These are phyloP conservation scores for Rubroboletus pulcherrimus DNA, from an alignment of 768 basidiomycete species.

Conservation along the genomic window DNA sequence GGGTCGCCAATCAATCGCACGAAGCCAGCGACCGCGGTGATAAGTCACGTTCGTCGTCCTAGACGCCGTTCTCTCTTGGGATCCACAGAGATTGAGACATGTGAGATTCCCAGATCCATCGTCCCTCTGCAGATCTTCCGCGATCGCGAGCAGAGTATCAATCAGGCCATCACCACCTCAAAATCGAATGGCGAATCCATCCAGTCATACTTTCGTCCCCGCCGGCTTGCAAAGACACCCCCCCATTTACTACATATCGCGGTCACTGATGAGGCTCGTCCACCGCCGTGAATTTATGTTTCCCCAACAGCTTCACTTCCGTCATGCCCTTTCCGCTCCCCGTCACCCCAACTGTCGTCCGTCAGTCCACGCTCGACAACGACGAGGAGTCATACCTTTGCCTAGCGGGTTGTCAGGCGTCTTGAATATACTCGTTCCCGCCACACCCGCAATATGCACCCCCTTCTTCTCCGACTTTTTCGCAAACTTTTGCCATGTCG, in stretches of 20 bases:
- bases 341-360: slow-evolving; percentile 74
- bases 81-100: too few species aligned
- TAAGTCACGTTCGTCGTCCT: too few species aligned
- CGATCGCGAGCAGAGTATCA: too few species aligned
- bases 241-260: too few species aligned
- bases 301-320: slow-evolving; percentile 58
- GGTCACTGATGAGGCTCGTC: slow-evolving; percentile 40
- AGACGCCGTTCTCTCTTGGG: too few species aligned
- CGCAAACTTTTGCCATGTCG: slow-evolving; percentile 91
- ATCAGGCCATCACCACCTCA: too few species aligned
- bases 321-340: slow-evolving; percentile 91
- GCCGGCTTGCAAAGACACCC: too few species aligned
- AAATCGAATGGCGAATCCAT: too few species aligned
- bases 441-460: slow-evolving; percentile 81
- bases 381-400: slow-evolving; percentile 52
- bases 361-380: slow-evolving; percentile 14
- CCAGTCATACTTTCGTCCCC: too few species aligned
- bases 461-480: slow-evolving; percentile 95
- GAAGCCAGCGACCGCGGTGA: too few species aligned
- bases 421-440: slow-evolving; percentile 91
- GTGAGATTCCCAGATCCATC: slow-evolving; percentile 19
- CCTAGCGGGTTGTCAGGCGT: slow-evolving; percentile 90
- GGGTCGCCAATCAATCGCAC: too few species aligned
- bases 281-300: slow-evolving; percentile 66
- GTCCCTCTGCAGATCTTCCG: slow-evolving; percentile 20